These are phyloP conservation scores for Thelonectria blattea DNA, from an alignment of 2,329 filamentous ascomycete genomes.

Conservation along the genomic window DNA sequence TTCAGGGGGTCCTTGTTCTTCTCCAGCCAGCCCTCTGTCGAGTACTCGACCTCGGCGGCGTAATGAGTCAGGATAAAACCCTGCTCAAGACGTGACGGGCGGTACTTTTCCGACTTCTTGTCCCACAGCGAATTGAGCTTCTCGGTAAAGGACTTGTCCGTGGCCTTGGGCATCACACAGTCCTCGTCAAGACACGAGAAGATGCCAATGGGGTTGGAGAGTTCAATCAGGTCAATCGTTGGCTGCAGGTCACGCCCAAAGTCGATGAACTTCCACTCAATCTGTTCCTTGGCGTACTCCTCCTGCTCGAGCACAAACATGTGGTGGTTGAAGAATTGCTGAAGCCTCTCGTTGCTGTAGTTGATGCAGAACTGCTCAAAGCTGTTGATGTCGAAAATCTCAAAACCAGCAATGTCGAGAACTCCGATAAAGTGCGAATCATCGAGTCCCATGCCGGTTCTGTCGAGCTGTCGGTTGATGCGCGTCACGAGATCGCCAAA, in stretches of 20 bases:
- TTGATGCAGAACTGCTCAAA: constrained; percentile 99
- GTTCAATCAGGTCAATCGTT: constrained; percentile 95
- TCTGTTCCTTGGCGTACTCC: constrained; percentile 95
- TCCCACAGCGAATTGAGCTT: constrained; percentile 98
- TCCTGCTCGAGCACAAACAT: constrained; percentile 99
- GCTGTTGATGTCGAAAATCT: constrained; percentile 98
- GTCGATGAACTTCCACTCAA: constrained; percentile 99
- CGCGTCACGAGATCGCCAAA: constrained; percentile 91
- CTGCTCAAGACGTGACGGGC: constrained; percentile 82
- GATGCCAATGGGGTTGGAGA: constrained; percentile 96
- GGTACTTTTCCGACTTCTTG: constrained; percentile 92
- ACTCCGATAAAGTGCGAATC: constrained; percentile 97
- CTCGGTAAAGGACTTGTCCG: constrained; percentile 95
- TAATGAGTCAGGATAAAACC: constrained; percentile 98
- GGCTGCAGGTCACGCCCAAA: constrained; percentile 97
- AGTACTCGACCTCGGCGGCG: constrained; percentile 96
- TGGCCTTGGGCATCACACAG: constrained; percentile 98
- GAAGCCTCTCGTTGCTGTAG: constrained; percentile 98
- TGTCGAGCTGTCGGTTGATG: constrained; percentile 91
- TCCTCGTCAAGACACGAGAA: constrained; percentile 98
- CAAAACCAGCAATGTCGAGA: constrained; percentile 97
- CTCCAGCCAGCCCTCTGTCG: constrained; percentile 92
- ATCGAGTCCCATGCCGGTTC: constrained; percentile 81
- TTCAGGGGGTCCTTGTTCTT: constrained; percentile 99
- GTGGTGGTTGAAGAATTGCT: constrained; percentile 99